Percentiles rank a stretch among this genome's conserved stretches.
Evolutionary conservation across 2,329 filamentous ascomycete species (phyloP).

Genomic region (Ascochyta fabae): DNA sequence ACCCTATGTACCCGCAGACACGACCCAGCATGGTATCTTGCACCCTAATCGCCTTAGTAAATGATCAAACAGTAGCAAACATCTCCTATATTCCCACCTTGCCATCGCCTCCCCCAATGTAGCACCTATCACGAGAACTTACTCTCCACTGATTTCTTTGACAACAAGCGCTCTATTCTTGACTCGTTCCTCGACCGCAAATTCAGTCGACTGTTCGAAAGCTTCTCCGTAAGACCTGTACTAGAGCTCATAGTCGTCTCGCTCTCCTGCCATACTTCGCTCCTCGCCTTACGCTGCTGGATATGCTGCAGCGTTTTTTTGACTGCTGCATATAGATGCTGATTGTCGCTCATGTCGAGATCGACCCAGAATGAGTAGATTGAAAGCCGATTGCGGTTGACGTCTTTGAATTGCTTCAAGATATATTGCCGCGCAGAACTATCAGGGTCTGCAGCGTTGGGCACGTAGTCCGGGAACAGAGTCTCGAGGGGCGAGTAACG

Average conservation of each 20-base stretch:
- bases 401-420: conserved; percentile 38
- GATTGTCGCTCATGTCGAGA: conserved; percentile 45
- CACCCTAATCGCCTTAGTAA: conserved; percentile 7
- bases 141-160: conserved; percentile 10
- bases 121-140: not conserved
- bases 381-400: conserved; percentile 37
- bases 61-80: not conserved
- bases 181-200: conserved; percentile 8
- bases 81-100: not conserved
- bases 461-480: conserved; percentile 40
- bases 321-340: conserved; percentile 43
- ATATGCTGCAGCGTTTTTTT: conserved; percentile 45
- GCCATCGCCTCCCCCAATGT: not conserved
- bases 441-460: conserved; percentile 29
- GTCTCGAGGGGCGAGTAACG: conserved; percentile 36
- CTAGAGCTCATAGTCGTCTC: conserved; percentile 7
- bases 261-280: conserved; percentile 34
- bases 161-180: conserved; percentile 2
- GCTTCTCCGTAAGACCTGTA: conserved; percentile 7
- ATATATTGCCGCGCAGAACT: conserved; percentile 42
- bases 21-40: conserved; percentile 10
- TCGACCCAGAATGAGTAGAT: conserved; percentile 49
- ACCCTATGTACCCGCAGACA: not conserved
- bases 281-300: conserved; percentile 38
- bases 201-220: conserved; percentile 15